Evolutionary conservation across 2,329 filamentous ascomycete genomes (phyloP), one percentile per base, ranked within the genome.

Genomic region (Diaporthe nobilis): DNA sequence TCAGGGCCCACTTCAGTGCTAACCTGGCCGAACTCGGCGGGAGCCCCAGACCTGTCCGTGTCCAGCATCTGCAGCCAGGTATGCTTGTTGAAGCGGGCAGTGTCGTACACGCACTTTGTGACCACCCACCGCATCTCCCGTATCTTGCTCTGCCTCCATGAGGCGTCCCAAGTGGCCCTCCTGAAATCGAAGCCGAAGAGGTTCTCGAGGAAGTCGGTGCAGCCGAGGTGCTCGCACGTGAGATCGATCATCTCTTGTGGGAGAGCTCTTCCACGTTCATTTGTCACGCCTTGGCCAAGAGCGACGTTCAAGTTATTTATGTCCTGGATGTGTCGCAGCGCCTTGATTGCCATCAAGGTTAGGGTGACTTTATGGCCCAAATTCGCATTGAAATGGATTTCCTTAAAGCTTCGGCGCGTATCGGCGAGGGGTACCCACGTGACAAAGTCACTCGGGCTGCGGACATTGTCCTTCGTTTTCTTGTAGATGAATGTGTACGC

Each of bases 231-330:
- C 39, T 22, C 25, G 17, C 25, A 47, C 17, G n/a, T 31, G 13
- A 22, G 6, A 7, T 31, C 39, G 25, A 65, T 31, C 0, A 25
- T 47, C 17, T 65, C 39, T 31, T 65, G 60, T 15, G 60, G 25
- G 7, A 65, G 0, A 5, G 22, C 49, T 10, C 4, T 51, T 1
- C n/a, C 49, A 4, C n/a, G 4, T 3, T 10, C 10, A 25, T 13
- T 2, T 13, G 3, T 31, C 9, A 17, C 39, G 3, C 2, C 0
- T 1, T 13, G 9, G 15, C 15, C 39, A 31, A 31, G 0, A 12
- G 39, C 22, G 8, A 20, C 9, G 8, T 47, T 28, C 4, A 28
- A 4, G 8, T 47, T 28, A 2, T 47, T 15, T 13, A 65, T 34
- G 8, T 65, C 60, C 5, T 65, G 25, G 25, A 65, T 1, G 0